Evolutionary conservation across 129 eudicot genomes (phyloP).

Genomic region (Chrysanthemum seticuspe): DNA sequence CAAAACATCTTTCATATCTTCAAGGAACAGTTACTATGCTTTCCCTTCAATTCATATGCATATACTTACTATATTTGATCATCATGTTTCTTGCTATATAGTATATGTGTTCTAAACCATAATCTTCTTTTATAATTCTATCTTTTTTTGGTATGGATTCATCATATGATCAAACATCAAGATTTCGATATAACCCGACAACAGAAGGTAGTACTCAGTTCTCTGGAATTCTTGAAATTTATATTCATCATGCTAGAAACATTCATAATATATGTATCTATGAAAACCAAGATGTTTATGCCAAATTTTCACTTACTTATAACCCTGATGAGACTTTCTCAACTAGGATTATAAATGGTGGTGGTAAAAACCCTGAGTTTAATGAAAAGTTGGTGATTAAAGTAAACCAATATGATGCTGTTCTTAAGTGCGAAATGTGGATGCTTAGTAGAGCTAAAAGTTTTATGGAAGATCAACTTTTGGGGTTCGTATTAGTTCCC

Average conservation of each 20-base stretch:
- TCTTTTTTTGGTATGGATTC: constrained; percentile 42
- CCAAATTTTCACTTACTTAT: constrained; percentile 79
- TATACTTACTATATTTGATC: neutral
- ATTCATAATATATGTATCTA: constrained; percentile 91
- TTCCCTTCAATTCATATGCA: constrained; percentile 28
- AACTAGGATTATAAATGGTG: constrained; percentile 60
- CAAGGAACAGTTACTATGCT: constrained; percentile 25
- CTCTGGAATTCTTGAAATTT: constrained; percentile 70
- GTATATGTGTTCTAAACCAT: constrained; percentile 2
- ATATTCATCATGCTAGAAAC: constrained; percentile 81
- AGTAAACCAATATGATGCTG: constrained; percentile 56
- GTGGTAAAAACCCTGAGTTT: constrained; percentile 85
- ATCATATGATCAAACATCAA: constrained; percentile 42
- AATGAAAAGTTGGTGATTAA: constrained; percentile 57
- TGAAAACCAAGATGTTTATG: constrained; percentile 89
- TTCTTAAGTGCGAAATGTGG: constrained; percentile 90
- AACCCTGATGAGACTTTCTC: constrained; percentile 72
- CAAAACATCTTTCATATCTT: constrained; percentile 26
- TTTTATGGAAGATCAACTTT: constrained; percentile 79
- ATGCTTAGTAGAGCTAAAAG: constrained; percentile 77
- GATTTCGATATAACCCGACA: constrained; percentile 42
- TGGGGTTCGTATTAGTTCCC: constrained; percentile 83
- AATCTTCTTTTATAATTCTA: neutral
- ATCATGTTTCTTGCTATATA: constrained; percentile 6
- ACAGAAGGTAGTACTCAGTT: constrained; percentile 35